Evolutionary conservation across 2,329 filamentous ascomycete genomes (phyloP).

Genomic region (Conoideocrella luteorostrata): DNA sequence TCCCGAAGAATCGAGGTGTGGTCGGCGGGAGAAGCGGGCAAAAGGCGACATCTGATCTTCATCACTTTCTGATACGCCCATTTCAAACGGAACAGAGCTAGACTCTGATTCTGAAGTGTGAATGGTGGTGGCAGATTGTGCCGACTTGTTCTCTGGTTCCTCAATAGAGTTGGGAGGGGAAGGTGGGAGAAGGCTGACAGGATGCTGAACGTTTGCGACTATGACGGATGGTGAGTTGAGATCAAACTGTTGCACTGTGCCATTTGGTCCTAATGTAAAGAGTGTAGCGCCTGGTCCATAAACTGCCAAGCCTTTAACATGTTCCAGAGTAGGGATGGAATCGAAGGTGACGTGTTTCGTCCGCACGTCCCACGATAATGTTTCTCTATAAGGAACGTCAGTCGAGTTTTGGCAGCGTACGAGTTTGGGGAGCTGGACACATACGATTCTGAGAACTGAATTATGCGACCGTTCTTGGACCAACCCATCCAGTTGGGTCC

Average conservation of each 20-base stretch:
- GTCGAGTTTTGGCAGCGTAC: no score
- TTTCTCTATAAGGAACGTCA: constrained; percentile 61
- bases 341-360: constrained; percentile 97
- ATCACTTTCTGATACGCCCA: constrained; percentile 65
- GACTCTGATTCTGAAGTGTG: constrained; percentile 47
- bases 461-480: constrained; percentile 95
- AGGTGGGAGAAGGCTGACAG: constrained; percentile 69
- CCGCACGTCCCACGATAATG: constrained; percentile 90
- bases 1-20: constrained; percentile 54
- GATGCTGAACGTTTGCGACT: constrained; percentile 82
- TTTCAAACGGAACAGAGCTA: constrained; percentile 49
- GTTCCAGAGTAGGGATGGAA: constrained; percentile 75
- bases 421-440: constrained; percentile 42
- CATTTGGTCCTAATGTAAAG: constrained; percentile 82
- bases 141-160: constrained; percentile 52
- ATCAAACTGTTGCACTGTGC: constrained; percentile 92
- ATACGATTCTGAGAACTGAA: constrained; percentile 87
- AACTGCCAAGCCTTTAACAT: constrained; percentile 74
- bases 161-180: constrained; percentile 78
- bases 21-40: constrained; percentile 67
- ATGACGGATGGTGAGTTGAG: constrained; percentile 75
- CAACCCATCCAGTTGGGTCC: constrained; percentile 95
- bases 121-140: constrained; percentile 39
- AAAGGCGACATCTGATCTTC: constrained; percentile 71
- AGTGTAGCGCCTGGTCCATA: constrained; percentile 87